These are phyloP conservation scores for Citeromyces hawaiiensis DNA, from an alignment of 1,139 yeast genomes.

Conservation along the genomic window DNA sequence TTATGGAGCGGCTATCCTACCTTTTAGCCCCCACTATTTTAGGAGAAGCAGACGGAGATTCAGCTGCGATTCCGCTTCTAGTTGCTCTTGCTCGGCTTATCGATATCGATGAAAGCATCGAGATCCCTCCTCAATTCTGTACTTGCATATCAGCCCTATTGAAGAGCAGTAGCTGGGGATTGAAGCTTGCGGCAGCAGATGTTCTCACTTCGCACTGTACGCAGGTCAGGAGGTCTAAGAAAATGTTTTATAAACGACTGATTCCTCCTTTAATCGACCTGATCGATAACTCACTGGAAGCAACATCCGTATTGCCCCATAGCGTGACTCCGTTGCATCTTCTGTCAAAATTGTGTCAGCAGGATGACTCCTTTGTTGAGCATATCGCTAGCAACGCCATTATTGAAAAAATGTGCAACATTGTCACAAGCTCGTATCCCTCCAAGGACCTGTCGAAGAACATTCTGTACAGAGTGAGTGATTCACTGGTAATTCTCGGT, in stretches of 20 bases:
- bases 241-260: slow-evolving; percentile 13
- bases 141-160: slow-evolving; percentile 16
- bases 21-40: slow-evolving; percentile 7
- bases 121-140: slow-evolving; percentile 22
- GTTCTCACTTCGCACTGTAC: slow-evolving; percentile 16
- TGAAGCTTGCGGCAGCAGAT: slow-evolving; percentile 16
- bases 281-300: slow-evolving; percentile 8
- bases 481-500: slow-evolving; percentile 18
- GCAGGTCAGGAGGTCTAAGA: slow-evolving; percentile 6
- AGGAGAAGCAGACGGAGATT: not conserved
- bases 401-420: slow-evolving; percentile 15
- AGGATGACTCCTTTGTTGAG: slow-evolving; percentile 16
- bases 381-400: slow-evolving; percentile 17
- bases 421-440: slow-evolving; percentile 13
- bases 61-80: slow-evolving; percentile 13
- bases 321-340: slow-evolving; percentile 16
- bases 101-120: slow-evolving; percentile 12
- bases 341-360: slow-evolving; percentile 16
- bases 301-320: not conserved
- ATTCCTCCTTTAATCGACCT: slow-evolving; percentile 16
- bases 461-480: slow-evolving; percentile 15
- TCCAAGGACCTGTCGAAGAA: slow-evolving; percentile 7
- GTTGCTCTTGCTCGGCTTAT: slow-evolving; percentile 17
- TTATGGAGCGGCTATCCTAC: slow-evolving; percentile 11
- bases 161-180: slow-evolving; percentile 13